These are phyloP conservation scores for Parachlorella kessleri DNA, from an alignment of 139 green algal species.

Conservation along the genomic window DNA sequence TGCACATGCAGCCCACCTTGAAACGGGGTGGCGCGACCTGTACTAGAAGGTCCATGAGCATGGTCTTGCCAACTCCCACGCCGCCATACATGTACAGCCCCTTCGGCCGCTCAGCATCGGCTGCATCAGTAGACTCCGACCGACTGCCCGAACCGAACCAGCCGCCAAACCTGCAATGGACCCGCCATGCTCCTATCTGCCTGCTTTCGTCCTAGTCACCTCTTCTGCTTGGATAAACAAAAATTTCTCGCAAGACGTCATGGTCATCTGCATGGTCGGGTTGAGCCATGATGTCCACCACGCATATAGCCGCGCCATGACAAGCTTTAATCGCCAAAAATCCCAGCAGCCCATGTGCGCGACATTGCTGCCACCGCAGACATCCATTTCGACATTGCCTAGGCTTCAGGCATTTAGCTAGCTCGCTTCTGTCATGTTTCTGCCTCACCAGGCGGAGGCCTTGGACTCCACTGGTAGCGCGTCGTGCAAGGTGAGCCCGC, in stretches of 20 bases:
- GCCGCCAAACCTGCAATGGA: slow-evolving; percentile 1
- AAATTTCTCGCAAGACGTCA: no score
- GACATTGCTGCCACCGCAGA: not conserved
- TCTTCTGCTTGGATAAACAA: no score
- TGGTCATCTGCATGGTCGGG: no score
- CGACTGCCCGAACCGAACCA: slow-evolving; percentile 22
- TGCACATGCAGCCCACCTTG: no score
- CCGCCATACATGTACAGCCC: slow-evolving; percentile 96
- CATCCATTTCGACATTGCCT: slow-evolving; percentile 3
- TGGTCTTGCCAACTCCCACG: slow-evolving; percentile 96
- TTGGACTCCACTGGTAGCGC: slow-evolving; percentile 15
- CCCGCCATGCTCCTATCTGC: no score
- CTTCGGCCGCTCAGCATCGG: not conserved
- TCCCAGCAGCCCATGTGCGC: not conserved
- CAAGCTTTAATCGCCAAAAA: no score
- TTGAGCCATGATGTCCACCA: not conserved
- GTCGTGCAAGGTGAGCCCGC: slow-evolving; percentile 59
- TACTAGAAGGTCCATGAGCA: slow-evolving; percentile 98
- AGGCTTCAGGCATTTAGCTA: no score
- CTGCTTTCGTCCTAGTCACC: no score
- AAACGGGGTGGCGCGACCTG: slow-evolving; percentile 62
- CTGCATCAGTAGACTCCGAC: slow-evolving; percentile 2
- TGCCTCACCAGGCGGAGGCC: no score
- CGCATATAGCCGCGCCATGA: no score
- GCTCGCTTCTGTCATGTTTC: no score